A percentile compares a stretch with the other conserved stretches of the same genome.
Evolutionary conservation across 176 grass and related monocot species (phyloP).

Genomic region (Paspalum vaginatum): DNA sequence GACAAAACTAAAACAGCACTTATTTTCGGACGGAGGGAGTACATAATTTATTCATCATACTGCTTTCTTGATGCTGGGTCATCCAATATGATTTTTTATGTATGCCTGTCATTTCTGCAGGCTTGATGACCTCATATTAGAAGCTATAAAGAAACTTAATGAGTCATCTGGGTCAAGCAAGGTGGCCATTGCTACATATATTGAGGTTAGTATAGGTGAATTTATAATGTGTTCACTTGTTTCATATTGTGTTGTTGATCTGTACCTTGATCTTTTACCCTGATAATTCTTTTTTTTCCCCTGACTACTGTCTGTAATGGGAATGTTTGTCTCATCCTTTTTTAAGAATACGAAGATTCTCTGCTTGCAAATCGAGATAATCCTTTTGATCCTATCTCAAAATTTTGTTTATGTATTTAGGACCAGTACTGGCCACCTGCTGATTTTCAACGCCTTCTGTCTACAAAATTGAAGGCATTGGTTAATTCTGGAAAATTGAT

Average conservation of each 20-base stretch:
- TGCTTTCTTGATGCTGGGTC: slow-evolving; percentile 29
- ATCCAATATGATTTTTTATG: slow-evolving; percentile 25
- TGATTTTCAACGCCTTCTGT: slow-evolving; percentile 77
- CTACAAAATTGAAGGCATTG: slow-evolving; percentile 71
- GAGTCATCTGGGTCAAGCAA: slow-evolving; percentile 74
- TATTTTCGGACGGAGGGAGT: no score
- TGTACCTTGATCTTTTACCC: not conserved
- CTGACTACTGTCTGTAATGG: not conserved
- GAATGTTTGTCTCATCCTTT: slow-evolving; percentile 16
- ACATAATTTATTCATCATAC: slow-evolving; percentile 13
- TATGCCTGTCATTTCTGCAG: slow-evolving; percentile 40
- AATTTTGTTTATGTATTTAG: slow-evolving; percentile 48
- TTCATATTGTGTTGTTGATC: slow-evolving; percentile 6
- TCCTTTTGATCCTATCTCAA: slow-evolving; percentile 26
- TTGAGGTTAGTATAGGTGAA: slow-evolving; percentile 60
- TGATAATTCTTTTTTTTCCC: slow-evolving; percentile 11
- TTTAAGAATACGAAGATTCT: slow-evolving; percentile 1
- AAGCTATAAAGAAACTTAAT: slow-evolving; percentile 76
- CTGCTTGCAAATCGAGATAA: not conserved
- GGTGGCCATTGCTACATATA: slow-evolving; percentile 66
- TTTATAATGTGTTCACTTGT: slow-evolving; percentile 18
- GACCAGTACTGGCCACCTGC: slow-evolving; percentile 67
- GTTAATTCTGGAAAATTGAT: slow-evolving; percentile 66
- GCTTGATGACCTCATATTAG: slow-evolving; percentile 82
- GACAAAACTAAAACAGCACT: no score